Evolutionary conservation across 1,284 basidiomycete genomes (phyloP).

Genomic region (Paramarasmius palmivorus): DNA sequence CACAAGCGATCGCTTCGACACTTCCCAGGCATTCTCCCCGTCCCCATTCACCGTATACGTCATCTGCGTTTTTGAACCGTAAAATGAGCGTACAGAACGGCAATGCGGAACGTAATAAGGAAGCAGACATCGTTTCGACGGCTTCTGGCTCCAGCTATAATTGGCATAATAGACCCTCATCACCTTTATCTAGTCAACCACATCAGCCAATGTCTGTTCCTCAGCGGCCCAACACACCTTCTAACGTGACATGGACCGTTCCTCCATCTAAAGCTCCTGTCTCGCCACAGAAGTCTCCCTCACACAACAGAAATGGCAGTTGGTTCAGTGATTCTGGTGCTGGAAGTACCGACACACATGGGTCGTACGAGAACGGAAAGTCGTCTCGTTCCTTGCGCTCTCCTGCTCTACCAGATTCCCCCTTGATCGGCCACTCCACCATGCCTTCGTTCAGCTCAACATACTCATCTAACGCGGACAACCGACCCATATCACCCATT

Average conservation of each 20-base stretch:
- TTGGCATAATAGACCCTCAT: slow-evolving; percentile 63
- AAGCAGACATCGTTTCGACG: not conserved
- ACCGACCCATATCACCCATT: slow-evolving; percentile 49
- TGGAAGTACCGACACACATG: slow-evolving; percentile 36
- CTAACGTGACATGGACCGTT: slow-evolving; percentile 65
- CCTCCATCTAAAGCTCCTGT: slow-evolving; percentile 31
- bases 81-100: slow-evolving; percentile 36
- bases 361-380: slow-evolving; percentile 39
- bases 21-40: slow-evolving; percentile 49
- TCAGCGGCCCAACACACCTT: slow-evolving; percentile 59
- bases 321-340: slow-evolving; percentile 44
- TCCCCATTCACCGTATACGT: slow-evolving; percentile 37
- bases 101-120: not conserved
- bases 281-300: slow-evolving; percentile 30
- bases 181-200: slow-evolving; percentile 59
- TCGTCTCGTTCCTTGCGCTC: slow-evolving; percentile 52
- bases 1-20: slow-evolving; percentile 41
- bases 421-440: slow-evolving; percentile 32
- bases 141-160: slow-evolving; percentile 46
- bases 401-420: slow-evolving; percentile 60
- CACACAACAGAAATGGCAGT: slow-evolving; percentile 62
- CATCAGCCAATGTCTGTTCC: slow-evolving; percentile 62
- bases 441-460: slow-evolving; percentile 20
- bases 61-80: slow-evolving; percentile 56
- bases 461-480: slow-evolving; percentile 27